Conservation (phyloP, 106 monocot genomes). For the Amphibolis antarctica region DNA sequence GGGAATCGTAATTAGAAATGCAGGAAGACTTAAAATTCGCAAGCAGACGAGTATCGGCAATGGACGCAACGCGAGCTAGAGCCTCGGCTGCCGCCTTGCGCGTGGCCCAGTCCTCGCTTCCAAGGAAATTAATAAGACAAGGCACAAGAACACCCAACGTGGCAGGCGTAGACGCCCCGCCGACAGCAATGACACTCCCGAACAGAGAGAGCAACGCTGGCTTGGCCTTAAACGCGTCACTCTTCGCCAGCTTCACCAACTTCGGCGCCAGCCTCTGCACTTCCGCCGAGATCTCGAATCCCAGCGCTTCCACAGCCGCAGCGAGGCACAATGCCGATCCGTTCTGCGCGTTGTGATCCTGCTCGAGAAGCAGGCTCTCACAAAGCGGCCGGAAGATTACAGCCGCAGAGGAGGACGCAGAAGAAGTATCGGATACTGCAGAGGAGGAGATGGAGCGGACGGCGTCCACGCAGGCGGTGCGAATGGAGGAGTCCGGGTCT, state of each 20-base stretch:
- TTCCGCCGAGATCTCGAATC: slow-evolving; percentile 13
- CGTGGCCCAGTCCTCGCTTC: slow-evolving; percentile 71
- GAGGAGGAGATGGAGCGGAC: slow-evolving; percentile 43
- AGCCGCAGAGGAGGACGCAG: slow-evolving; percentile 8
- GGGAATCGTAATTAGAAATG: slow-evolving; percentile 47
- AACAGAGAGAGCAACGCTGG: slow-evolving; percentile 57
- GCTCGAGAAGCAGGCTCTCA: slow-evolving; percentile 69
- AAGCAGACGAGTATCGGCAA: slow-evolving; percentile 38
- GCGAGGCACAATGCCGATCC: slow-evolving; percentile 51
- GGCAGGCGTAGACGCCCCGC: slow-evolving; percentile 27
- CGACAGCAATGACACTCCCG: slow-evolving; percentile 36
- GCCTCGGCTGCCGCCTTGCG: slow-evolving; percentile 82
- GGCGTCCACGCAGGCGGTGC: slow-evolving; percentile 60
- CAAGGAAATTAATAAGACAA: slow-evolving; percentile 44
- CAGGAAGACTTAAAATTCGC: slow-evolving; percentile 43
- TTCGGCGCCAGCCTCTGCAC: slow-evolving; percentile 53
- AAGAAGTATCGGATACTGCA: slow-evolving; percentile 16
- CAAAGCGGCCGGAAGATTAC: slow-evolving; percentile 39
- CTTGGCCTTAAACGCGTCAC: slow-evolving; percentile 75
- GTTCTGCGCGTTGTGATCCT: slow-evolving; percentile 58
- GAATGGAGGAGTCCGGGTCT: slow-evolving; percentile 79
- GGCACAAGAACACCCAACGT: slow-evolving; percentile 33
- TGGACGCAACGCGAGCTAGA: slow-evolving; percentile 31
- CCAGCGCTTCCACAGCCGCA: slow-evolving; percentile 45
- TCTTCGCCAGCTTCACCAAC: slow-evolving; percentile 50